Conservation (phyloP, 2,329 filamentous ascomycete species). For the Sporothrix brunneoviolacea region DNA sequence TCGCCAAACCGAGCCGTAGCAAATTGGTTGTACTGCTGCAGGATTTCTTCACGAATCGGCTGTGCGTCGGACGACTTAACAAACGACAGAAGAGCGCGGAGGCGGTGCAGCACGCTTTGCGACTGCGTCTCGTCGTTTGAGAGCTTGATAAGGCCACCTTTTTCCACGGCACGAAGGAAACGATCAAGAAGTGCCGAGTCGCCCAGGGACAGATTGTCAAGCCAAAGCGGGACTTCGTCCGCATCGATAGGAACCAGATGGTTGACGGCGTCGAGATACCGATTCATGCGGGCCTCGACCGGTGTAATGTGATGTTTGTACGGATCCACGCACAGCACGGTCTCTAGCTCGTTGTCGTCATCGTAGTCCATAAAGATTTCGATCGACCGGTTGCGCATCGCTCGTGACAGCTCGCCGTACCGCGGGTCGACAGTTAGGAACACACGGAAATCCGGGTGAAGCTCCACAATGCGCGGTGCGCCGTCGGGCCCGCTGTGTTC, state of each 20-base stretch:
- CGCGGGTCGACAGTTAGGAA: constrained; percentile 91
- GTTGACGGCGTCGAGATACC: constrained; percentile 36
- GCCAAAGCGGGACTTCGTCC: constrained; percentile 31
- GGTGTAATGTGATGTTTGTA: constrained; percentile 36
- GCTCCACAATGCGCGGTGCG: constrained; percentile 68
- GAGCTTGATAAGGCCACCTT: neutral
- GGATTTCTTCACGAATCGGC: constrained; percentile 29
- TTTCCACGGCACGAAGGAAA: constrained; percentile 9
- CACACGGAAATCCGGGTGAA: constrained; percentile 81
- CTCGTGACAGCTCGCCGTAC: constrained; percentile 87
- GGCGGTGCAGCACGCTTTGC: constrained; percentile 1
- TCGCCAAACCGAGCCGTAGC: neutral
- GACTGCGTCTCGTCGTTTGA: neutral
- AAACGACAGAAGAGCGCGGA: constrained; percentile 20
- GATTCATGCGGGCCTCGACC: constrained; percentile 44
- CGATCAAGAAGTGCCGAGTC: constrained; percentile 36
- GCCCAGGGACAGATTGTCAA: constrained; percentile 42
- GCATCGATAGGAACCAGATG: constrained; percentile 23
- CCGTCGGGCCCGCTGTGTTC: constrained; percentile 83
- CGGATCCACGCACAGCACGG: constrained; percentile 26
- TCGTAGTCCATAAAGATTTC: constrained; percentile 68
- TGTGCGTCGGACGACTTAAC: constrained; percentile 25
- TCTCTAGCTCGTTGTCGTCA: constrained; percentile 16
- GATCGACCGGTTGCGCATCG: constrained; percentile 91
- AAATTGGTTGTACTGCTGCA: constrained; percentile 21